Percentiles rank a stretch among this genome's conserved stretches.
These are phyloP conservation scores for Sequoiadendron giganteum DNA, from an alignment of 75 land plant species.

Conservation along the genomic window DNA sequence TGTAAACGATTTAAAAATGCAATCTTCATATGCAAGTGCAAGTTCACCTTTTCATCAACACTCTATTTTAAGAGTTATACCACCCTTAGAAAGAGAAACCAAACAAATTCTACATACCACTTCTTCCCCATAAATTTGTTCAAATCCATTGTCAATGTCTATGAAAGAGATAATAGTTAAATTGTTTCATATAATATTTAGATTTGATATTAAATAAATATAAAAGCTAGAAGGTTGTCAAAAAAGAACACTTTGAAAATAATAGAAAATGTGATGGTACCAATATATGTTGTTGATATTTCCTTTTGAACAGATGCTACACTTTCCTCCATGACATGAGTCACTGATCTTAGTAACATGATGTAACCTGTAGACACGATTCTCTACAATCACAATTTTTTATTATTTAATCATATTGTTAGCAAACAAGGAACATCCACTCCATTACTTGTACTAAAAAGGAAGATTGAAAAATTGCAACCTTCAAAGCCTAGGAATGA, in stretches of 20 bases:
- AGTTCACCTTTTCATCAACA: conserved; percentile 62
- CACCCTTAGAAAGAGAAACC: conserved; percentile 55
- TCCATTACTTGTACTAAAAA: too few relatives aligned
- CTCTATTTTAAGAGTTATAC: conserved; percentile 70
- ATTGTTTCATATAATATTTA: not conserved
- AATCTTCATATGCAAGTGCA: conserved; percentile 33
- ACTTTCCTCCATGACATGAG: conserved; percentile 27
- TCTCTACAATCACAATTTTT: conserved; percentile 27
- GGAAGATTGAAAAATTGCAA: not conserved
- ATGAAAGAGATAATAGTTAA: not conserved
- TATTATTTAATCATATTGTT: conserved; percentile 42
- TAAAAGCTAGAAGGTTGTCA: not conserved
- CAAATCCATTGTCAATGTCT: conserved; percentile 38
- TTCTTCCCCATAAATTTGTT: conserved; percentile 77
- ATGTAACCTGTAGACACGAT: conserved; percentile 38
- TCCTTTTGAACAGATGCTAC: conserved; percentile 16
- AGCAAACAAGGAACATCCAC: conserved; percentile 38
- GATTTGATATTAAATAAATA: not conserved
- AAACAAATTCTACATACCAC: conserved; percentile 77
- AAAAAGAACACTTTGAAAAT: not conserved
- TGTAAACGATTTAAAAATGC: conserved; percentile 75
- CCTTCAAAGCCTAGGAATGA: not conserved
- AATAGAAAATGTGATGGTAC: conserved; percentile 8
- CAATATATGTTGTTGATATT: conserved; percentile 13
- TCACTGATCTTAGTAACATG: conserved; percentile 37